Evolutionary conservation across 192 early-diverging fungal genomes (phyloP).

Genomic region (Gigaspora rosea): DNA sequence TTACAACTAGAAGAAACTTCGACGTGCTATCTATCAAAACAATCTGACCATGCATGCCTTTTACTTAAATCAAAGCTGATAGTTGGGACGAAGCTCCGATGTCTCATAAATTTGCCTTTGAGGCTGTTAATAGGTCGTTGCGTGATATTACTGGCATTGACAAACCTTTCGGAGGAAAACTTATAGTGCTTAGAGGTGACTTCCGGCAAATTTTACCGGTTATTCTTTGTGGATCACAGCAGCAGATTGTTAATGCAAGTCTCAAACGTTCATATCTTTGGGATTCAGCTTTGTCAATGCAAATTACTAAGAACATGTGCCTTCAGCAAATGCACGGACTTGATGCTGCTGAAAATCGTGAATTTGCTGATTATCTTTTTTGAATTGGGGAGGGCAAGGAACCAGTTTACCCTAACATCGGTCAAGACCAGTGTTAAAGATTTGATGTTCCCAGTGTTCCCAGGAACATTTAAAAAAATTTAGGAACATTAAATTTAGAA

Average conservation of each 20-base stretch:
- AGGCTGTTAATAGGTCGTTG: constrained; percentile 31
- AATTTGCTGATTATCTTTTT: no score
- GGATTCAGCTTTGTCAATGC: constrained; percentile 14
- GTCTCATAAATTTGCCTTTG: constrained; percentile 21
- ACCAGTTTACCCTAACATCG: no score
- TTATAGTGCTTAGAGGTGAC: constrained; percentile 22
- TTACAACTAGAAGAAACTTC: constrained; percentile 20
- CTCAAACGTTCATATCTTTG: constrained; percentile 32
- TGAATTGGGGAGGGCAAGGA: no score
- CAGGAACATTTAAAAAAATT: no score
- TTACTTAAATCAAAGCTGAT: constrained; percentile 7
- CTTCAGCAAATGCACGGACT: no score
- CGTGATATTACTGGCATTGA: constrained; percentile 19
- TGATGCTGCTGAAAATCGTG: no score
- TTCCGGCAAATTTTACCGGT: constrained; percentile 38
- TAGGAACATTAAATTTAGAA: no score
- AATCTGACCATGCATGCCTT: neutral
- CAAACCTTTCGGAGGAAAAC: constrained; percentile 16
- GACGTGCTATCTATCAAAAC: constrained; percentile 25
- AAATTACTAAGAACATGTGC: neutral
- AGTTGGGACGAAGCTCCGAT: constrained; percentile 45
- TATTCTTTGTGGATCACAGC: constrained; percentile 21
- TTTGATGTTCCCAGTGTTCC: no score
- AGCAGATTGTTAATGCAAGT: constrained; percentile 30
- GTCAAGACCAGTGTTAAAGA: no score